phyloP scores from a whole-genome alignment of 129 eudicot species.

The Scalesia atractyloides region DNA sequence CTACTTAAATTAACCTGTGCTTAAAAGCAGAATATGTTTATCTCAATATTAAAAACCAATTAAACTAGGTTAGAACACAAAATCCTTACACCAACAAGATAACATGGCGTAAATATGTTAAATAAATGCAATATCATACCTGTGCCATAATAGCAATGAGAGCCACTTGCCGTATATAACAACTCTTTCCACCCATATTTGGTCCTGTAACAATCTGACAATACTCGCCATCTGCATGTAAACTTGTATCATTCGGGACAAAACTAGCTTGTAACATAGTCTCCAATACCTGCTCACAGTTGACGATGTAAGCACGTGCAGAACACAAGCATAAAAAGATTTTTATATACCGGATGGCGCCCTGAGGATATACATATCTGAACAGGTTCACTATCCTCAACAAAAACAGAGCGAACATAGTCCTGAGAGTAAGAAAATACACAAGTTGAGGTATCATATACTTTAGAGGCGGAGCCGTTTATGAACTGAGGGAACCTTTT shows the following conservation, averaged over 20 bases:
- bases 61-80: background rate
- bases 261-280: conserved; percentile 62
- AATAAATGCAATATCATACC: conserved; percentile 34
- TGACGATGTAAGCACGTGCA: conserved; percentile 18
- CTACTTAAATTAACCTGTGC: background rate
- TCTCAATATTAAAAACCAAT: background rate
- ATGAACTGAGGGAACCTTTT: conserved; percentile 49
- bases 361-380: conserved; percentile 76
- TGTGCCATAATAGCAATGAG: conserved; percentile 94
- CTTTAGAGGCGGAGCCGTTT: background rate
- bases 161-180: conserved; percentile 98
- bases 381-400: conserved; percentile 68
- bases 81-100: background rate
- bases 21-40: background rate
- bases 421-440: conserved; percentile 41
- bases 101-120: background rate
- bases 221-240: conserved; percentile 66
- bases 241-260: conserved; percentile 81
- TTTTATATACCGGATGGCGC: conserved; percentile 83
- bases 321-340: background rate
- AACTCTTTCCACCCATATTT: conserved; percentile 99
- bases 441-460: conserved; percentile 13
- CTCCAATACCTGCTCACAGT: conserved; percentile 74
- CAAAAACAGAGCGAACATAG: conserved; percentile 76
- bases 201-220: conserved; percentile 97